Evolutionary conservation across 2,329 filamentous ascomycete genomes (phyloP).

Genomic region (Colletotrichum salicis): DNA sequence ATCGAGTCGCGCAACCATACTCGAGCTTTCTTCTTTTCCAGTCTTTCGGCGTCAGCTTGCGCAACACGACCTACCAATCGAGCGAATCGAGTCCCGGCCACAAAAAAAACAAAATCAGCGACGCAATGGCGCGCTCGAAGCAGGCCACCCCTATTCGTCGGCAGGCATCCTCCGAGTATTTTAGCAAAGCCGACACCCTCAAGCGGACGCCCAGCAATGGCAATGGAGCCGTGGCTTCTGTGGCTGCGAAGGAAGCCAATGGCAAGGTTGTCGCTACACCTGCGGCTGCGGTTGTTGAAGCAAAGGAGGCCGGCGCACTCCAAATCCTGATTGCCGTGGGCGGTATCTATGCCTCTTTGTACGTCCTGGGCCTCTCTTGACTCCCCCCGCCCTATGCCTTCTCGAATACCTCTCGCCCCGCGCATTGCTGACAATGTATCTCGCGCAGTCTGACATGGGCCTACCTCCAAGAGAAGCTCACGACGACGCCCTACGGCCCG

Average conservation of each 20-base stretch:
- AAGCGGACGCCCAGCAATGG: slow-evolving; percentile 47
- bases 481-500: slow-evolving; percentile 86
- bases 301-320: slow-evolving; percentile 69
- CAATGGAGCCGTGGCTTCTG: slow-evolving; percentile 25
- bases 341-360: slow-evolving; percentile 98
- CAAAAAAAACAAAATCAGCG: not conserved
- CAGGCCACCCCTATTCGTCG: slow-evolving; percentile 73
- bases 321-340: slow-evolving; percentile 89
- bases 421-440: not conserved
- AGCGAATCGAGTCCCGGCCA: not conserved
- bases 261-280: slow-evolving; percentile 43
- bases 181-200: slow-evolving; percentile 57
- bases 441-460: slow-evolving; percentile 85
- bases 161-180: slow-evolving; percentile 74
- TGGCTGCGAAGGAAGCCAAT: slow-evolving; percentile 39
- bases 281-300: slow-evolving; percentile 42
- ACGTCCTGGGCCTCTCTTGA: slow-evolving; percentile 46
- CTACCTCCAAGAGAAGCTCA: slow-evolving; percentile 95
- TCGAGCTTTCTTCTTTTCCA: not conserved
- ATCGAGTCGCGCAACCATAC: not conserved
- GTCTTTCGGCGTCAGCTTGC: not conserved
- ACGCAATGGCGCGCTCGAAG: slow-evolving; percentile 76
- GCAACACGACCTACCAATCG: not conserved
- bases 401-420: not conserved
- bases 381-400: not conserved